A percentile compares a stretch with the other conserved stretches of the same genome.
phyloP scores from a whole-genome alignment of 192 early-diverging fungal genomes.

The Coemansia sp. region DNA sequence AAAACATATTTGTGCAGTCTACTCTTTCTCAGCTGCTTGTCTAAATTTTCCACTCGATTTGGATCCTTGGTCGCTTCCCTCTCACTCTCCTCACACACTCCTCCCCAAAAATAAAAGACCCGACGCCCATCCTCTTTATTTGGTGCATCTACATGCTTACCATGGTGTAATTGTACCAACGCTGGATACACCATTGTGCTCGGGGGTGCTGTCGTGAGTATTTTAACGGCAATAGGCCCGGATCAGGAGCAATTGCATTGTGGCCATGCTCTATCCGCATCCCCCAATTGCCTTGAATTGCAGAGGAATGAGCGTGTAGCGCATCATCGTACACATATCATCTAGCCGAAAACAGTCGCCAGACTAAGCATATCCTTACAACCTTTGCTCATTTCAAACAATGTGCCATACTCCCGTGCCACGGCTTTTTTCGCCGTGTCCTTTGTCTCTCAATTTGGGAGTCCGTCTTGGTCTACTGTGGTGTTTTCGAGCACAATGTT shows the following conservation, averaged over 20 bases:
- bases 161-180: neutral
- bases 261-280: neutral
- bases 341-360: too few relatives aligned
- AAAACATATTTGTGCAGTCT: too few relatives aligned
- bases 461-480: neutral
- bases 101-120: neutral
- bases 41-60: too few relatives aligned
- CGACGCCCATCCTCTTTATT: neutral
- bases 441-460: neutral
- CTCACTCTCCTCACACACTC: neutral
- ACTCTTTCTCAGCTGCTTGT: too few relatives aligned
- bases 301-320: neutral
- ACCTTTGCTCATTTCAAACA: neutral
- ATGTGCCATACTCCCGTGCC: neutral
- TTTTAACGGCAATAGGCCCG: too few relatives aligned
- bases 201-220: neutral
- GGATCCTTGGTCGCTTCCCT: too few relatives aligned
- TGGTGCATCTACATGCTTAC: neutral
- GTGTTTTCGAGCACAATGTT: neutral
- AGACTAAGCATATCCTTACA: too few relatives aligned
- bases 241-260: neutral
- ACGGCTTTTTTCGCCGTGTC: neutral
- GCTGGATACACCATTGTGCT: neutral
- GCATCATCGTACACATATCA: neutral
- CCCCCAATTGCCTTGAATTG: neutral